Evolutionary conservation across 1,139 yeast species (phyloP), one percentile per base, ranked within the genome.

Genomic region (Ogataea hybrid): DNA sequence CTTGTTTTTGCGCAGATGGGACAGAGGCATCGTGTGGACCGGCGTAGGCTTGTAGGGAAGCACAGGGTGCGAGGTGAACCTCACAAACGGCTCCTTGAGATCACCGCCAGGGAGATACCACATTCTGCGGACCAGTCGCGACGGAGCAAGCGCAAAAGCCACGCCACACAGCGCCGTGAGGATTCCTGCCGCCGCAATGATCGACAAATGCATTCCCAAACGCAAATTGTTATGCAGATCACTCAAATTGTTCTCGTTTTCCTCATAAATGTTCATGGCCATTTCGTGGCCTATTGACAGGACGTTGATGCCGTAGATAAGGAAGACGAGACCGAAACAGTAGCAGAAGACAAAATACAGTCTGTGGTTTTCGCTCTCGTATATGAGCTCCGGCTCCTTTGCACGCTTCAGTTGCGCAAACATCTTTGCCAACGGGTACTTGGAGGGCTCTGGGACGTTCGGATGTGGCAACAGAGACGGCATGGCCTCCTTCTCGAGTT

Each of bases 361-460:
- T 44, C 85, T 69, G 58, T 87, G 95, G 0, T 94, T 86, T 63
- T 87, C 95, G 25, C 89, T 80, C 67, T 84, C 90, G 62, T 87
- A 87, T 38, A 87, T 72, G 45, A 87, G 69, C 59, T 85, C 95
- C 1, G 94, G 94, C 39, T 74, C 71, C 7, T 64, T 66, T 52
- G 80, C 78, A 37, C 68, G 65, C 47, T 75, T 69, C 46, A 87
- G 65, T n/a, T 77, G 73, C 46, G 74, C 74, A 52, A 84, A 68
- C 63, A 86, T 81, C 57, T 82, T 84, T 17, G 79, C 68, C 53
- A 86, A 77, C 5, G 81, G 70, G 55, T 77, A 65, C 37, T 71
- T 70, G 12, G 75, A 70, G 1, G 85, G 81, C 3, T 81, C 85
- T 5, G 95, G 95, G 3, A 81, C 84, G 2, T 82, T 84, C 1